These are phyloP conservation scores for Pittosporum tobira DNA, from an alignment of 129 eudicot species.

Conservation along the genomic window DNA sequence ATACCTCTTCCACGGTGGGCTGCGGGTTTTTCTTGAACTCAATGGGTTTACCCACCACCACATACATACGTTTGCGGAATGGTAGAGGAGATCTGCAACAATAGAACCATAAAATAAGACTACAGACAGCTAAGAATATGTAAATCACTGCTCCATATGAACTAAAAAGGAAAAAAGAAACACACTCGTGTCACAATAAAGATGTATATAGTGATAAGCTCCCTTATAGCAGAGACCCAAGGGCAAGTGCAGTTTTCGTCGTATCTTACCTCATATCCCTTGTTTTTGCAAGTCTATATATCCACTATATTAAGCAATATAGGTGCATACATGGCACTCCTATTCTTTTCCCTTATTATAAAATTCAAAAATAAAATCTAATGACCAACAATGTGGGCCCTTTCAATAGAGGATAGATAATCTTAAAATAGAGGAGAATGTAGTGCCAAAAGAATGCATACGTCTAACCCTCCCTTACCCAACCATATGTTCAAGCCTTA, in stretches of 20 bases:
- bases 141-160: neutral
- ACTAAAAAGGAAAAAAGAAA: neutral
- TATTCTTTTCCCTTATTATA: too few relatives aligned
- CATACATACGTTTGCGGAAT: slow-evolving; percentile 57
- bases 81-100: slow-evolving; percentile 79
- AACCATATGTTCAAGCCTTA: too few relatives aligned
- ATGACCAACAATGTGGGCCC: too few relatives aligned
- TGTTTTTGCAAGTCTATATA: too few relatives aligned
- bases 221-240: neutral
- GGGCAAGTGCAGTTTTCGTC: neutral
- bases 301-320: too few relatives aligned
- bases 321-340: too few relatives aligned
- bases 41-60: slow-evolving; percentile 89
- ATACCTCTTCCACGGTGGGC: slow-evolving; percentile 84
- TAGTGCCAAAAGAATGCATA: too few relatives aligned
- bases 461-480: too few relatives aligned
- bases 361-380: too few relatives aligned
- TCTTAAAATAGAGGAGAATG: too few relatives aligned
- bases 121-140: neutral
- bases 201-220: too few relatives aligned
- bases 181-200: neutral
- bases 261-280: neutral
- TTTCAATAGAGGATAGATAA: too few relatives aligned
- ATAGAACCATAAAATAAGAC: neutral
- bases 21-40: slow-evolving; percentile 44